Evolutionary conservation across 2,329 filamentous ascomycete species (phyloP), one percentile per base, ranked within the genome.

Genomic region (Colletotrichum abscissum): DNA sequence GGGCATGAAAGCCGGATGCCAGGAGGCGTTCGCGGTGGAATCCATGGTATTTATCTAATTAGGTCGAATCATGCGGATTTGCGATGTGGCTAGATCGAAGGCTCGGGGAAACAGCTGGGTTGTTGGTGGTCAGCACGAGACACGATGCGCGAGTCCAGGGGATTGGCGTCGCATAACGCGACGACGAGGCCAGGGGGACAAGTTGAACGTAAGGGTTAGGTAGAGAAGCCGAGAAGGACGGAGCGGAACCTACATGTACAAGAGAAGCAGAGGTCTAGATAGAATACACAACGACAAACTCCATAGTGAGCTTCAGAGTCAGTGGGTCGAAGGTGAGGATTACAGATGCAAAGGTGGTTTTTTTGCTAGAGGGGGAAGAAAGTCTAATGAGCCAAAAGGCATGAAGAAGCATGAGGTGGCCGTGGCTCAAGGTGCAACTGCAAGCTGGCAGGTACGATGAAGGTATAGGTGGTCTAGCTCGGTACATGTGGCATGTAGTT

Each of bases 1-100:
- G 38, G 85, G 84, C 79, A 85, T 82, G 72, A 82, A 76, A 63
- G 84, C 83, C 76, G 84, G 82, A 75, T 85, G 82, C 83, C 84
- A 84, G 77, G 82, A 80, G 66, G 83, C 77, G 73, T 78, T 80
- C 64, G 79, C 76, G 69, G 77, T 75, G 75, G 78, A 78, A 76
- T 81, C 81, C 84, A 86, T 86, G 71, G 72, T 79, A 69, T 76
- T 75, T 77, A 12, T 72, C 56, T 72, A 74, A 74, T 74, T 74
- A 74, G 72, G 63, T 72, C 42, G 72, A 57, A 19, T 68, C 72
- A 74, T 74, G 57, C 69, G 46, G 28, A 12, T 67, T 67, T 52
- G 63, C 57, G 58, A 22, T 28, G 57, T 54, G 71, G 38, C 52
- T 69, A 73, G 30, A 63, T 64, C 67, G 71, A 72, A 67, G 67